These are phyloP conservation scores for Monosporascus sp. DNA, from an alignment of 2,329 filamentous ascomycete genomes.

Conservation along the genomic window DNA sequence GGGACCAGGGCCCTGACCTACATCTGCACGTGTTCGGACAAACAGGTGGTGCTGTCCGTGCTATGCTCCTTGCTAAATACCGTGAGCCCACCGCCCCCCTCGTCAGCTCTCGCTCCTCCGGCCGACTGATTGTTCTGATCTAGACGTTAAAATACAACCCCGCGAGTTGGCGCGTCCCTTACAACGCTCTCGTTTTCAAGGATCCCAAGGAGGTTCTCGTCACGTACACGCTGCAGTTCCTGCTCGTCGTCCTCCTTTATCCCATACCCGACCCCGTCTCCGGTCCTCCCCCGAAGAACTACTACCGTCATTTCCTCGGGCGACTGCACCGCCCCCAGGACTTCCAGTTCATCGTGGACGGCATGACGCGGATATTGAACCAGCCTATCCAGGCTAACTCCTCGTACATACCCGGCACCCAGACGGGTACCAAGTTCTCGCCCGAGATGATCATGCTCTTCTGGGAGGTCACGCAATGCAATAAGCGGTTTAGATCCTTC, in stretches of 20 bases:
- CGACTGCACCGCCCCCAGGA: slow-evolving; percentile 89
- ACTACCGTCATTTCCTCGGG: slow-evolving; percentile 87
- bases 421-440: slow-evolving; percentile 76
- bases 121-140: background rate
- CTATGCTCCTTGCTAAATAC: slow-evolving; percentile 93
- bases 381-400: slow-evolving; percentile 85
- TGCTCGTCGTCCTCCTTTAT: slow-evolving; percentile 82
- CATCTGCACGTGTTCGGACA: slow-evolving; percentile 80
- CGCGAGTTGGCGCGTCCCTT: slow-evolving; percentile 87
- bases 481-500: slow-evolving; percentile 93
- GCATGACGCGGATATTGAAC: slow-evolving; percentile 86
- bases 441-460: slow-evolving; percentile 96
- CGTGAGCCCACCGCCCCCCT: slow-evolving; percentile 43
- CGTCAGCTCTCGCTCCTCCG: background rate
- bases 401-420: slow-evolving; percentile 82
- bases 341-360: slow-evolving; percentile 95
- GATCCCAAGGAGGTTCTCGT: slow-evolving; percentile 87
- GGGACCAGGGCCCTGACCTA: slow-evolving; percentile 84
- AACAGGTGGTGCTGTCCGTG: slow-evolving; percentile 83
- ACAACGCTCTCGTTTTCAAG: slow-evolving; percentile 87
- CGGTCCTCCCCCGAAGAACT: slow-evolving; percentile 71
- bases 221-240: slow-evolving; percentile 83
- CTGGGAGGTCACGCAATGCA: slow-evolving; percentile 96
- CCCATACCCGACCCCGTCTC: slow-evolving; percentile 74
- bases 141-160: slow-evolving; percentile 94